phyloP scores from a whole-genome alignment of 1,284 basidiomycete genomes.

The Cutaneotrichosporon mucoides region DNA sequence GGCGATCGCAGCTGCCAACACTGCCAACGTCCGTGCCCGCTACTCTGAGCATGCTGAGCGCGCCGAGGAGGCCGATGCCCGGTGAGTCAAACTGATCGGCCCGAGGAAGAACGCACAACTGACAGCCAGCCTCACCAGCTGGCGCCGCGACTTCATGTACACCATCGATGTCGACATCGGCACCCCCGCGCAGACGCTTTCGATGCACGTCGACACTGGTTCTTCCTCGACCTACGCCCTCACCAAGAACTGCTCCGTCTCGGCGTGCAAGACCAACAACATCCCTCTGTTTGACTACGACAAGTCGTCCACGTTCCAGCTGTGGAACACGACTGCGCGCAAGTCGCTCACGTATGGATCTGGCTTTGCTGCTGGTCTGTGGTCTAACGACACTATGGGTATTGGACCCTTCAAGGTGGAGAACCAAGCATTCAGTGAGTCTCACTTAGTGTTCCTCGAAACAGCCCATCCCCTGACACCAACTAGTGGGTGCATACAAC shows the following conservation, averaged over 20 bases:
- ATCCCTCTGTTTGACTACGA: slow-evolving; percentile 32
- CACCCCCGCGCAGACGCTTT: slow-evolving; percentile 51
- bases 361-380: slow-evolving; percentile 65
- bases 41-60: not conserved
- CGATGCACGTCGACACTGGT: slow-evolving; percentile 54
- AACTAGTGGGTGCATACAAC: not conserved
- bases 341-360: slow-evolving; percentile 80
- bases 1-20: not conserved
- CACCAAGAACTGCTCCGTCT: slow-evolving; percentile 22
- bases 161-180: slow-evolving; percentile 43
- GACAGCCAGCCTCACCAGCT: slow-evolving; percentile 10
- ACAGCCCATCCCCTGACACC: slow-evolving; percentile 13
- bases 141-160: slow-evolving; percentile 24
- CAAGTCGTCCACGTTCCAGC: slow-evolving; percentile 32
- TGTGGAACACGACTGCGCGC: slow-evolving; percentile 21
- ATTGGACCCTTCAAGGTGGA: slow-evolving; percentile 73
- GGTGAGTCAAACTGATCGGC: not conserved
- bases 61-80: not conserved
- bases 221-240: slow-evolving; percentile 50
- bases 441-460: no score
- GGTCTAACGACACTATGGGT: slow-evolving; percentile 67
- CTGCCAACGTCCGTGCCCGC: not conserved
- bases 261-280: slow-evolving; percentile 24
- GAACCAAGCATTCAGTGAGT: slow-evolving; percentile 61
- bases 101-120: not conserved